phyloP scores from a whole-genome alignment of 2,329 filamentous ascomycete species.

The Fusarium sp. region DNA sequence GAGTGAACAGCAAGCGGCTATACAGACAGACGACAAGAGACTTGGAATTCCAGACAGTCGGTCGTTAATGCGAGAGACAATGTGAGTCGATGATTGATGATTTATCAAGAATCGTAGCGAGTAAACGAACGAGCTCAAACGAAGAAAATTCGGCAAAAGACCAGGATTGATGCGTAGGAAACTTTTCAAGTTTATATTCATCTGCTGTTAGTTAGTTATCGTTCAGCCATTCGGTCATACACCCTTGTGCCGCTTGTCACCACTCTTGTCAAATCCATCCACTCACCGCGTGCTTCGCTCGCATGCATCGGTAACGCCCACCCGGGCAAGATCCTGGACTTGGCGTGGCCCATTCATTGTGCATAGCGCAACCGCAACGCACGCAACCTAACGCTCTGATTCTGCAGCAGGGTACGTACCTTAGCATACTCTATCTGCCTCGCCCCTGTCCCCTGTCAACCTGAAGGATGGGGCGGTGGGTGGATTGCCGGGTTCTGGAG shows the following conservation, averaged over 20 bases:
- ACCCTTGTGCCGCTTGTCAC: conserved; percentile 29
- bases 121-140: background rate
- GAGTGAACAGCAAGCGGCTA: conserved; percentile 9
- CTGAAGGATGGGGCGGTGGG: conserved; percentile 34
- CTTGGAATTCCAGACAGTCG: conserved; percentile 12
- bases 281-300: conserved; percentile 32
- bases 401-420: background rate
- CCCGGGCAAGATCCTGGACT: conserved; percentile 30
- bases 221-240: conserved; percentile 29
- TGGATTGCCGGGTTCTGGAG: conserved; percentile 11
- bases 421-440: background rate
- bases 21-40: background rate
- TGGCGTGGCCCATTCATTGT: conserved; percentile 29
- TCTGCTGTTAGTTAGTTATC: background rate
- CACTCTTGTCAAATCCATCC: conserved; percentile 26
- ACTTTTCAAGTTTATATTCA: conserved; percentile 38
- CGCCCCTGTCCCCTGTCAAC: conserved; percentile 19
- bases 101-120: background rate
- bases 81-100: background rate
- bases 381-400: background rate
- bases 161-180: conserved; percentile 20
- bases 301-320: conserved; percentile 34
- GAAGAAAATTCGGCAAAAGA: background rate
- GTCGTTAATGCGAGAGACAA: background rate
- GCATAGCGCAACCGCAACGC: background rate